Percentiles rank a stretch among this genome's conserved stretches.
Conservation (phyloP, 2,329 filamentous ascomycete genomes). For the Exophiala lecanii-corni region DNA sequence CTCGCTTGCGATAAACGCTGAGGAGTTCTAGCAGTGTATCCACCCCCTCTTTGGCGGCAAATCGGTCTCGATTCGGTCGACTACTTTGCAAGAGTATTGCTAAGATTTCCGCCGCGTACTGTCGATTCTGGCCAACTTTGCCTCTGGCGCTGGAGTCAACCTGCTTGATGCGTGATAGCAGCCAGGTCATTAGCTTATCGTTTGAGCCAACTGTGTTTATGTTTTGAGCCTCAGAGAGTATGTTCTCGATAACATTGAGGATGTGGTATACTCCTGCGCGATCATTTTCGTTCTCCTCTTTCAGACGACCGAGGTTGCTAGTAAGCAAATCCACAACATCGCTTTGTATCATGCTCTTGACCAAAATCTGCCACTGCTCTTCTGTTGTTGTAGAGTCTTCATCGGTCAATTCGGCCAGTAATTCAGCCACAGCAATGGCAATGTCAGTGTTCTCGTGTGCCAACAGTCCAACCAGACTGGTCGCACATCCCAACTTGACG, state of each 20-base stretch:
- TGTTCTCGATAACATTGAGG: slow-evolving; percentile 75
- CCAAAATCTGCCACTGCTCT: slow-evolving; percentile 73
- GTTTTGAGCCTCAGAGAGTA: slow-evolving; percentile 66
- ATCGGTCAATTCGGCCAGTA: slow-evolving; percentile 85
- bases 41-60: slow-evolving; percentile 58
- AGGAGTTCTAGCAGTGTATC: slow-evolving; percentile 79
- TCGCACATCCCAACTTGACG: slow-evolving; percentile 66
- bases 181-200: slow-evolving; percentile 66
- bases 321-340: slow-evolving; percentile 70
- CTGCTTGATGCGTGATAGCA: slow-evolving; percentile 67
- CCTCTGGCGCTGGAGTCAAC: slow-evolving; percentile 50
- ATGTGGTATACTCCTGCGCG: slow-evolving; percentile 82
- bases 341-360: slow-evolving; percentile 59
- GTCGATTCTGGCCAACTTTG: slow-evolving; percentile 82
- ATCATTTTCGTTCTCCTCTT: slow-evolving; percentile 68
- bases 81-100: slow-evolving; percentile 72
- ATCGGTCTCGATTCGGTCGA: slow-evolving; percentile 17
- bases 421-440: slow-evolving; percentile 83
- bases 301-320: slow-evolving; percentile 72
- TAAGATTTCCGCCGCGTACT: slow-evolving; percentile 87
- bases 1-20: slow-evolving; percentile 76
- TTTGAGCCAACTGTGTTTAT: slow-evolving; percentile 65
- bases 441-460: slow-evolving; percentile 97
- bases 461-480: slow-evolving; percentile 71
- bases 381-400: slow-evolving; percentile 82